A percentile compares a stretch with the other conserved stretches of the same genome.
These are phyloP conservation scores for Hortaea sp. DNA, from an alignment of 2,329 filamentous ascomycete species.

Conservation along the genomic window DNA sequence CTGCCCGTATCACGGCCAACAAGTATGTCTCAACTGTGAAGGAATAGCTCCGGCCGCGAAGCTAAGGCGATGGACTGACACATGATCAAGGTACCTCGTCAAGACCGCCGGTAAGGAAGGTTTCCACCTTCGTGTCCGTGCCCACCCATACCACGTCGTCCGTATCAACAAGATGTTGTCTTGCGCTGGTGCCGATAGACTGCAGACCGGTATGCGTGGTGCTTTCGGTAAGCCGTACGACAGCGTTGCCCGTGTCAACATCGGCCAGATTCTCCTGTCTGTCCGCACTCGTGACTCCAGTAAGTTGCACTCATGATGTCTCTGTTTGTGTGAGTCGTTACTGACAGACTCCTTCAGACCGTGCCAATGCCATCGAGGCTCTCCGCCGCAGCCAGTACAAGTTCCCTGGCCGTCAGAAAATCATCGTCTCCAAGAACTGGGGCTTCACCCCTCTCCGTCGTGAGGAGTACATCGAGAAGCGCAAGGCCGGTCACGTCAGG, in stretches of 20 bases:
- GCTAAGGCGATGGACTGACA: constrained; percentile 6
- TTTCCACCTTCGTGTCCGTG: constrained; percentile 65
- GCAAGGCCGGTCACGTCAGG: constrained; percentile 86
- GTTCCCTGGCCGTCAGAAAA: constrained; percentile 99
- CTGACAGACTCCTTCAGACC: constrained; percentile 47
- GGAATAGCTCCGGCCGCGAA: no score
- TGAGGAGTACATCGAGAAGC: constrained; percentile 94
- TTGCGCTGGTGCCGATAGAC: constrained; percentile 99
- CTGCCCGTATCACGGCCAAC: constrained; percentile 99
- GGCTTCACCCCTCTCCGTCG: constrained; percentile 97
- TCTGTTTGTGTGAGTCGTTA: not conserved
- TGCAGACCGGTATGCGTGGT: constrained; percentile 99
- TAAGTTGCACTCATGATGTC: constrained; percentile 37
- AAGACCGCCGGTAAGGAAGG: constrained; percentile 61
- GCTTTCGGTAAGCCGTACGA: constrained; percentile 99
- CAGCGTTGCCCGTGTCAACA: constrained; percentile 98
- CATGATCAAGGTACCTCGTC: constrained; percentile 48
- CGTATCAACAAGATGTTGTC: constrained; percentile 99
- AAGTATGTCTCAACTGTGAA: constrained; percentile 50
- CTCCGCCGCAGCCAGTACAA: constrained; percentile 99
- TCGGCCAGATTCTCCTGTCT: constrained; percentile 96
- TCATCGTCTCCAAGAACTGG: constrained; percentile 99
- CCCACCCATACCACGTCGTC: constrained; percentile 99
- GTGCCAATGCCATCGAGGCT: constrained; percentile 89
- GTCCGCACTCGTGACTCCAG: constrained; percentile 92